Evolutionary conservation across 208 protist genomes (phyloP).

Genomic region (Borovskyia barvae): DNA sequence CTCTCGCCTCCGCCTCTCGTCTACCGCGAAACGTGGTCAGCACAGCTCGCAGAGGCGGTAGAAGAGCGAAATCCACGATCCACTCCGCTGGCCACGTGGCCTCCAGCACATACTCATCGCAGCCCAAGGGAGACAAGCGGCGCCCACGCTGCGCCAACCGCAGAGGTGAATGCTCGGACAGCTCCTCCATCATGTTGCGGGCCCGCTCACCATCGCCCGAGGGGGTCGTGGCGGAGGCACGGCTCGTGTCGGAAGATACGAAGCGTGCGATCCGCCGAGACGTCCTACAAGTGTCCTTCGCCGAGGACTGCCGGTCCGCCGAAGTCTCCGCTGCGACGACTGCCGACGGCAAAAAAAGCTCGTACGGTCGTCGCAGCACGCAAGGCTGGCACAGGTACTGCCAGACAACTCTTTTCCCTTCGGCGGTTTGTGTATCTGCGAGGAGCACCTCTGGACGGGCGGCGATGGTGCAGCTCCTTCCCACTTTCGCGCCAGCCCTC

Average conservation of each 20-base stretch:
- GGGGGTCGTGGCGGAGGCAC: too few relatives aligned
- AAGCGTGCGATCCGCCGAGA: too few relatives aligned
- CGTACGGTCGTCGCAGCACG: constrained; percentile 3
- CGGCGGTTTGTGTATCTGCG: background rate
- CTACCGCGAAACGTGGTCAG: too few relatives aligned
- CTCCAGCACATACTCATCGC: constrained; percentile 17
- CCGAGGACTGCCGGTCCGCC: too few relatives aligned
- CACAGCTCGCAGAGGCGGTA: constrained; percentile 9
- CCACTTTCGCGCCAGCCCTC: background rate
- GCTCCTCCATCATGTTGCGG: constrained; percentile 16
- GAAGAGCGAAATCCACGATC: constrained; percentile 15
- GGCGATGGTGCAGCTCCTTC: background rate
- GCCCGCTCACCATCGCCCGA: too few relatives aligned
- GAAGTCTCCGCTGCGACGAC: too few relatives aligned
- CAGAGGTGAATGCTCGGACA: constrained; percentile 3
- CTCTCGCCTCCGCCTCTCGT: too few relatives aligned
- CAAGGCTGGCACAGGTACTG: constrained; percentile 14
- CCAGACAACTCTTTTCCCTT: background rate
- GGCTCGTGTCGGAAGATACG: too few relatives aligned
- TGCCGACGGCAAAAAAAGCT: too few relatives aligned
- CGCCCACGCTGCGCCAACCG: constrained; percentile 14
- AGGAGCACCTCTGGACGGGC: constrained; percentile 9
- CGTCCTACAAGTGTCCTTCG: too few relatives aligned
- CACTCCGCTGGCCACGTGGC: constrained; percentile 15
- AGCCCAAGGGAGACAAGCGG: constrained; percentile 8